Percentiles rank a stretch among this genome's conserved stretches.
Conservation (phyloP, 129 eudicot species). For the Escallonia herrerae region DNA sequence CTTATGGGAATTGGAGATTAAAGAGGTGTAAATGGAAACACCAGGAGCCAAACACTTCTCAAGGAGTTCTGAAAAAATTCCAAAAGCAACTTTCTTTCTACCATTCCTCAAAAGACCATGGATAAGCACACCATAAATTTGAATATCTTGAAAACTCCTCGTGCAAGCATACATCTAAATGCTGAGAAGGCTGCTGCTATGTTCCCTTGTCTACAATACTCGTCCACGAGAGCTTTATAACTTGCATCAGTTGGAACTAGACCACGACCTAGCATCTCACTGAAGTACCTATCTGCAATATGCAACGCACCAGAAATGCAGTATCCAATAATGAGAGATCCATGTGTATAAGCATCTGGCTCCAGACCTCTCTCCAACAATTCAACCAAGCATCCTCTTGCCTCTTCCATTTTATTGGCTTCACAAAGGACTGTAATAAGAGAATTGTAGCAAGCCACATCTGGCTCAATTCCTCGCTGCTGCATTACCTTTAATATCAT, state of each 20-base stretch:
- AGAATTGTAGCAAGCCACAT: constrained; percentile 16
- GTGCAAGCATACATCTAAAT: constrained; percentile 26
- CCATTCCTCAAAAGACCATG: constrained; percentile 15
- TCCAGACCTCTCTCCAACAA: constrained; percentile 30
- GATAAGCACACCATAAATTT: constrained; percentile 12
- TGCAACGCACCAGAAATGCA: constrained; percentile 23
- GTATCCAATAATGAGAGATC: constrained; percentile 25
- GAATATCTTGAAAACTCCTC: constrained; percentile 11
- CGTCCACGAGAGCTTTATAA: constrained; percentile 18
- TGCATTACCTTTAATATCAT: constrained; percentile 25
- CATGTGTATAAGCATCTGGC: constrained; percentile 24
- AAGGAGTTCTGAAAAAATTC: constrained; percentile 22
- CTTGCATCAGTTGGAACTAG: constrained; percentile 11
- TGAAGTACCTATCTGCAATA: constrained; percentile 29
- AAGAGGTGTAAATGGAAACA: not conserved
- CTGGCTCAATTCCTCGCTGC: constrained; percentile 17
- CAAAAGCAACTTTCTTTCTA: constrained; percentile 5
- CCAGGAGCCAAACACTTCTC: constrained; percentile 15
- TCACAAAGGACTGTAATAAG: constrained; percentile 21
- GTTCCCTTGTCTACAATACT: constrained; percentile 22
- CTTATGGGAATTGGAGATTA: constrained; percentile 24
- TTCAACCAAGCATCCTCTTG: constrained; percentile 27
- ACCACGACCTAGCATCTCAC: constrained; percentile 21
- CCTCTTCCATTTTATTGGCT: constrained; percentile 28
- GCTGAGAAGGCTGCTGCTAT: constrained; percentile 16